Base-by-base conservation (phyloP, 352 stramenopile genomes). In the Phytophthora boehmeriae region DNA sequence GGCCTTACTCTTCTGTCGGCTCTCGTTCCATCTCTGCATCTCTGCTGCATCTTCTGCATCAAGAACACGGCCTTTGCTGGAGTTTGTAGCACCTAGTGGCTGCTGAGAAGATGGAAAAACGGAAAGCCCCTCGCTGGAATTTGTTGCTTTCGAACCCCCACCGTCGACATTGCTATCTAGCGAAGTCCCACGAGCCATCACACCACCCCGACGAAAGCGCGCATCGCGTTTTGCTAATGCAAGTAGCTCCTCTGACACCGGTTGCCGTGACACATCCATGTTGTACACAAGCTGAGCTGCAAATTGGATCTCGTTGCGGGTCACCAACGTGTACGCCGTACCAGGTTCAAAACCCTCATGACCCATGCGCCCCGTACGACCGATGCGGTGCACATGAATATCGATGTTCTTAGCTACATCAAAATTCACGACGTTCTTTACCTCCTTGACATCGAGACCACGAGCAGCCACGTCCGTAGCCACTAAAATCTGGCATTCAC, bases 331-430 rank as follows among this genome's bases (percentile, higher is more conserved):
- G 61, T 95, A 95, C 2, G 88, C 88, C 1, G 81, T 95, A 9
- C 88, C 88, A 45, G 82, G 78, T 20, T 87, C 77, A 17, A 96
- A 89, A 0, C 88, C 88, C 34, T 95, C 87, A 2, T 75, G 47
- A 0, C 87, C 86, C 88, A 95, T 95, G 5, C 90, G 81, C 11
- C 90, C 90, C 0, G 90, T 97, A 17, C 90, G 83, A 3, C 90
- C 90, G 22, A 97, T 95, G 1, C 90, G 86, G 63, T 97, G 90
- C 27, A 96, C 86, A 59, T 97, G 90, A 1, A 85, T 96, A 49
- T 97, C 90, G 39, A 97, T 97, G 28, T 82, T 96, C 64, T 96
- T 96, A 19, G 90, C 90, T n/a, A 94, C 78, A 53, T 97, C 90
- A 51, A 90, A 97, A 54, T 96, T 96, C 45, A 97, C 76, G 1